Conservation (phyloP, 176 grass and related monocot species). For the Alloteropsis semialata region DNA sequence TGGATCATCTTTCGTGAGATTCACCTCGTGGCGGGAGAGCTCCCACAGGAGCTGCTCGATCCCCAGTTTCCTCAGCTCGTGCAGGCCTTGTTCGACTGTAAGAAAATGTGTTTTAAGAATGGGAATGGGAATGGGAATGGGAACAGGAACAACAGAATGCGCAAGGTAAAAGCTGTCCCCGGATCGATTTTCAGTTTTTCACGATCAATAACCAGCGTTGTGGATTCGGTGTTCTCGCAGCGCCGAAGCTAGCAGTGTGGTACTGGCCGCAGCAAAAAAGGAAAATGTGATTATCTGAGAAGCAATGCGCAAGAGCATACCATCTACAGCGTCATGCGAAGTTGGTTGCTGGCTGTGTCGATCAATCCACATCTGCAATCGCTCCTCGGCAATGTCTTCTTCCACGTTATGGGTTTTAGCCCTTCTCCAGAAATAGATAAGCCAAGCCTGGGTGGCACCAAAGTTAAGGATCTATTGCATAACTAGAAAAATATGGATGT, state of each 20-base stretch:
- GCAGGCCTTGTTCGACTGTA: conserved; percentile 67
- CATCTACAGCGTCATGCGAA: conserved; percentile 88
- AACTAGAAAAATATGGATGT: neutral
- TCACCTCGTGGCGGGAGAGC: conserved; percentile 50
- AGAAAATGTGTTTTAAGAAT: conserved; percentile 4
- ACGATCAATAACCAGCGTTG: neutral
- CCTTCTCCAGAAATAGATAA: conserved; percentile 89
- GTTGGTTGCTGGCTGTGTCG: conserved; percentile 60
- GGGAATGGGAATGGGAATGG: neutral
- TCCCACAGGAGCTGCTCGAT: conserved; percentile 86
- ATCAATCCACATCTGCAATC: conserved; percentile 73
- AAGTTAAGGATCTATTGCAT: neutral
- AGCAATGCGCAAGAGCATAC: conserved; percentile 29
- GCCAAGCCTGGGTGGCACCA: conserved; percentile 62
- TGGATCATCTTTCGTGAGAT: neutral
- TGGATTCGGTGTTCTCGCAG: neutral
- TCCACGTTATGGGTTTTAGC: conserved; percentile 73
- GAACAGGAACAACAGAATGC: no score
- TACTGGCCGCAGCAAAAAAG: neutral
- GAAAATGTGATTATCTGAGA: neutral
- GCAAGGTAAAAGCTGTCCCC: neutral
- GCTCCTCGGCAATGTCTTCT: conserved; percentile 87
- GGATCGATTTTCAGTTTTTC: neutral
- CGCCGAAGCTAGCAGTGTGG: neutral
- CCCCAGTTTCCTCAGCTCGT: conserved; percentile 72